A percentile compares a stretch with the other conserved stretches of the same genome.
Conservation (phyloP, 805 yeast species). For the Naumovozyma castellii region DNA sequence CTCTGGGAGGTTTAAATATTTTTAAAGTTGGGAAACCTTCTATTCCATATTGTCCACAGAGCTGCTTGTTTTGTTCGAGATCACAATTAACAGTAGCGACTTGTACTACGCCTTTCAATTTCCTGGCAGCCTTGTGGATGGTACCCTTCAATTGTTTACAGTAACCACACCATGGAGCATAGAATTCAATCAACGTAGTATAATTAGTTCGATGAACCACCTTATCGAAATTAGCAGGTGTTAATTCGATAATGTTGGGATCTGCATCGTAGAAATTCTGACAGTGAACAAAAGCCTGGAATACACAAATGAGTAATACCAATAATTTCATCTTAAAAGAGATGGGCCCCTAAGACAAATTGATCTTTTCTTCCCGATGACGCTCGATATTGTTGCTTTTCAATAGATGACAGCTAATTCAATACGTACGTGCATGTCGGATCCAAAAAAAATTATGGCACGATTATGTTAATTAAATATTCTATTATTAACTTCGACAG, state of each 20-base stretch:
- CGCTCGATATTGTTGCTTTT: too few relatives aligned
- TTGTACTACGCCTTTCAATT: slow-evolving; percentile 45
- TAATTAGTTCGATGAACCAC: slow-evolving; percentile 63
- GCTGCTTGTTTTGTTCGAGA: slow-evolving; percentile 47
- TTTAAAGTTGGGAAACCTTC: slow-evolving; percentile 78
- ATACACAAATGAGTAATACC: too few relatives aligned
- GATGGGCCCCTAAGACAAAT: too few relatives aligned
- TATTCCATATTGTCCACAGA: slow-evolving; percentile 59
- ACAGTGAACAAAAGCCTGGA: slow-evolving; percentile 5
- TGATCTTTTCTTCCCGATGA: too few relatives aligned
- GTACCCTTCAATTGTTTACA: slow-evolving; percentile 65
- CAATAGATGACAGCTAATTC: too few relatives aligned
- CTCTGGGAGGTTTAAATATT: slow-evolving; percentile 76
- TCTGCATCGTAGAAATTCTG: slow-evolving; percentile 26
- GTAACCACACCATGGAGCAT: slow-evolving; percentile 98
- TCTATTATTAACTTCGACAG: too few relatives aligned
- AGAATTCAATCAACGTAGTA: slow-evolving; percentile 77
- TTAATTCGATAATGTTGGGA: slow-evolving; percentile 44
- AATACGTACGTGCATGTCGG: too few relatives aligned
- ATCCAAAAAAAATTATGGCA: too few relatives aligned
- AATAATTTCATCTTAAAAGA: background rate
- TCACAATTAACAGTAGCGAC: slow-evolving; percentile 88
- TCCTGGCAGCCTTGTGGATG: slow-evolving; percentile 53
- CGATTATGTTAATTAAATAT: too few relatives aligned
- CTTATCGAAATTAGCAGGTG: slow-evolving; percentile 49